Conservation (phyloP, 345 rosid species). For the Eucalyptus pauciflora region DNA sequence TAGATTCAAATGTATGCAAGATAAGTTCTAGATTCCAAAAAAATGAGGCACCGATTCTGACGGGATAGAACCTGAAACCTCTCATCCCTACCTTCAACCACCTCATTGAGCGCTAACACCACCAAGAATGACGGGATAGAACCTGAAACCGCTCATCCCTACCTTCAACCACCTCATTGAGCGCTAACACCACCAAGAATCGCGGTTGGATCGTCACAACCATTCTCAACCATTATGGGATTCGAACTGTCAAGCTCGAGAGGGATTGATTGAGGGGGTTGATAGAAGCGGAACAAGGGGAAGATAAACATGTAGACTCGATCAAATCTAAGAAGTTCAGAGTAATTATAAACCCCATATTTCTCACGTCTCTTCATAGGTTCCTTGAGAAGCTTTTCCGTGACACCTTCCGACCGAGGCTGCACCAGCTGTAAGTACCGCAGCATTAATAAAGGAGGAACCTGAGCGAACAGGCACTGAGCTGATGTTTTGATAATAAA, state of each 20-base stretch:
- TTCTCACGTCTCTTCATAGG: background rate
- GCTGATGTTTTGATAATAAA: background rate
- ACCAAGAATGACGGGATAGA: background rate
- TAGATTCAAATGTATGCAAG: no score
- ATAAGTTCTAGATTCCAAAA: no score
- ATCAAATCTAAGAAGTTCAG: background rate
- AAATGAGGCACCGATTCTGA: no score
- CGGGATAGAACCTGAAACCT: no score
- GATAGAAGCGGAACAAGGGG: background rate
- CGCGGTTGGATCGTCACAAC: background rate
- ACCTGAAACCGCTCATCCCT: no score
- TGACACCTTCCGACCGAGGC: background rate
- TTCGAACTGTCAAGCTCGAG: background rate
- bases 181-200: background rate
- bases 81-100: no score
- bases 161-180: no score
- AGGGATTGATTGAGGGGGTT: background rate
- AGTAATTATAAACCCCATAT: background rate
- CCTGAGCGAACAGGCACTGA: background rate
- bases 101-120: no score
- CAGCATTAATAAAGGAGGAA: background rate
- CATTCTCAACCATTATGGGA: background rate
- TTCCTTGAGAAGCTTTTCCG: background rate
- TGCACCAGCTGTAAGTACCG: background rate
- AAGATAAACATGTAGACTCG: background rate